These are phyloP conservation scores for Leptographium procerum DNA, from an alignment of 2,329 filamentous ascomycete species.

Conservation along the genomic window DNA sequence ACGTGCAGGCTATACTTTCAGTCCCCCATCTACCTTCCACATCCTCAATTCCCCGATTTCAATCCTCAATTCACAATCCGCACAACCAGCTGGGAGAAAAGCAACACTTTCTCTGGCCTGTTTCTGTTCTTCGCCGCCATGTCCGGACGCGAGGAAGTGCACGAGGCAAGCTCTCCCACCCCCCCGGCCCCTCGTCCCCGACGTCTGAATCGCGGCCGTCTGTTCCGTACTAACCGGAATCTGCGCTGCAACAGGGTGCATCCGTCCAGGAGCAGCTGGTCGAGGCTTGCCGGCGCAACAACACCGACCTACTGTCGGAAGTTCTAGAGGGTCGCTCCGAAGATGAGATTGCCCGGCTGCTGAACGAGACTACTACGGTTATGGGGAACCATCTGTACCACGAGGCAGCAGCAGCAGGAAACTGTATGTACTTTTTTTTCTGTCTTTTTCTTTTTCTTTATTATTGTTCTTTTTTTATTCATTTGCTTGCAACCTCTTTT, in stretches of 20 bases:
- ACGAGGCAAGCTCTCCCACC: neutral
- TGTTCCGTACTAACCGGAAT: neutral
- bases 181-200: neutral
- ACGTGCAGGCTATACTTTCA: too few relatives aligned
- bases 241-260: slow-evolving; percentile 60
- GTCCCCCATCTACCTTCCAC: too few relatives aligned
- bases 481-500: too few relatives aligned
- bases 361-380: slow-evolving; percentile 78
- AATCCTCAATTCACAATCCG: too few relatives aligned
- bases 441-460: neutral
- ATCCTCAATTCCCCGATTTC: too few relatives aligned
- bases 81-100: too few relatives aligned
- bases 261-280: slow-evolving; percentile 75
- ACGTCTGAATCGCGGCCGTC: too few relatives aligned
- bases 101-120: too few relatives aligned
- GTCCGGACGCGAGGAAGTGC: neutral
- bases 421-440: slow-evolving; percentile 48
- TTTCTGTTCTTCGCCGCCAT: too few relatives aligned
- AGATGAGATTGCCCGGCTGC: slow-evolving; percentile 58
- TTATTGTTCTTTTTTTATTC: too few relatives aligned
- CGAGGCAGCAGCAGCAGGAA: slow-evolving; percentile 73
- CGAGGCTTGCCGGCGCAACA: slow-evolving; percentile 89
- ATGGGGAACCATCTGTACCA: slow-evolving; percentile 86
- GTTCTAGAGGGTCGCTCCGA: slow-evolving; percentile 53
- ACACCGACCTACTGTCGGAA: slow-evolving; percentile 71